Evolutionary conservation across 306 rosid species (phyloP), one percentile per base, ranked within the genome.

Genomic region (Casuarina equisetifolia): DNA sequence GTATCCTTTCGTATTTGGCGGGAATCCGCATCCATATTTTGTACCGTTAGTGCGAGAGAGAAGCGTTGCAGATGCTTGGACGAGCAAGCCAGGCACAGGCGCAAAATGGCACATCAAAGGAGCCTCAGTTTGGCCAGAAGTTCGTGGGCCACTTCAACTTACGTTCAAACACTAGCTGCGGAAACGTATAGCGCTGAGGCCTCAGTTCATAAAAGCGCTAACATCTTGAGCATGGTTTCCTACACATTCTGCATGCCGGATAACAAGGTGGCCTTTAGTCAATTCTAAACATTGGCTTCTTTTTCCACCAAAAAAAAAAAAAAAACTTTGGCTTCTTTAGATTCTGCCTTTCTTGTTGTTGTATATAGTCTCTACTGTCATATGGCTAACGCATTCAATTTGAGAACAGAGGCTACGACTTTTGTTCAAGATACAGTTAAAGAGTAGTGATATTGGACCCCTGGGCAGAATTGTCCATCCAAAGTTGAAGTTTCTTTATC

Each of bases 381-480:
- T 10, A 66, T 9, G 4, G 63, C 7, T 44, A 25, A 44, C 62
- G 36, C 19, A 6, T 73, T 39, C 39, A 2, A 2, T 52, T 49
- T 73, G 71, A 48, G 3, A 4, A 50, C 62, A 90, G 93, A 74
- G 38, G 53, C 75, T 90, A 38, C 79, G 73, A 69, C 20, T 79
- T 32, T 42, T 93, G 74, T 49, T 87, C 39, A 79, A 77, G 48
- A 91, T 90, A 79, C 81, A 74, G 82, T 80, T 91, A 69, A 75
- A 75, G 76, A 76, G 63, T 9, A 93, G 93, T 72, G 98, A 90
- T 6, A 88, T 90, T 78, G 73, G 86, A 39, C 36, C 52, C 64
- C 55, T 83, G 45, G 85, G 89, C 5, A 88, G 93, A 45, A 91
- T 93, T 80, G 82, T 93, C 49, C 87, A 91, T 54, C 96, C 97